These are phyloP conservation scores for Apocynum venetum DNA, from an alignment of 257 asterid species.

Conservation along the genomic window DNA sequence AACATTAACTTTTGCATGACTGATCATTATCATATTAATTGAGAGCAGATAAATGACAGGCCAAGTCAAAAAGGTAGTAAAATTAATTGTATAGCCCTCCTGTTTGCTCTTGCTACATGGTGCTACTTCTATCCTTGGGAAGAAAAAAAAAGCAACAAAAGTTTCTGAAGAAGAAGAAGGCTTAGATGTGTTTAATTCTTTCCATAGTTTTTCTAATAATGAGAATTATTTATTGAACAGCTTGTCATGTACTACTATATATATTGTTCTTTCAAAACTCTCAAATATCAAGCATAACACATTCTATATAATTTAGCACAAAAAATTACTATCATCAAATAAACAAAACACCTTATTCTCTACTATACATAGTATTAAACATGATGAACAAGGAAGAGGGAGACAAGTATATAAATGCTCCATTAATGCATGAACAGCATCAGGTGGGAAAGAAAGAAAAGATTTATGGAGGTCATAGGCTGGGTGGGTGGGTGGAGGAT, in stretches of 20 bases:
- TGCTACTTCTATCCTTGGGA: neutral
- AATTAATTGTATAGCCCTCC: neutral
- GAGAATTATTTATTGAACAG: too few species aligned
- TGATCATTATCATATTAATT: neutral
- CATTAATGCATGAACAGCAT: neutral
- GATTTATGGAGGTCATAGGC: neutral
- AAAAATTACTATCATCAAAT: too few species aligned
- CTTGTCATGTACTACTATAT: too few species aligned
- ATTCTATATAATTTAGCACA: too few species aligned
- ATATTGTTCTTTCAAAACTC: too few species aligned
- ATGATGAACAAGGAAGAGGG: neutral
- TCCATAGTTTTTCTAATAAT: too few species aligned
- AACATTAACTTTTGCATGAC: slow-evolving; percentile 2
- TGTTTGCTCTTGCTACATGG: neutral
- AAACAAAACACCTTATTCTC: too few species aligned
- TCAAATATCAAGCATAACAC: too few species aligned
- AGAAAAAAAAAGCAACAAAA: neutral
- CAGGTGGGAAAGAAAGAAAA: neutral
- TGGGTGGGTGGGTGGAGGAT: neutral
- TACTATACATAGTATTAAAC: too few species aligned
- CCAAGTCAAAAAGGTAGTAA: neutral
- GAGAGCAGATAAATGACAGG: neutral
- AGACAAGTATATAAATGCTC: neutral
- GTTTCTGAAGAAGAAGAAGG: neutral
- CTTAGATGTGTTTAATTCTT: neutral